phyloP scores from a whole-genome alignment of 2,329 filamentous ascomycete genomes.

The Colletotrichum lini region DNA sequence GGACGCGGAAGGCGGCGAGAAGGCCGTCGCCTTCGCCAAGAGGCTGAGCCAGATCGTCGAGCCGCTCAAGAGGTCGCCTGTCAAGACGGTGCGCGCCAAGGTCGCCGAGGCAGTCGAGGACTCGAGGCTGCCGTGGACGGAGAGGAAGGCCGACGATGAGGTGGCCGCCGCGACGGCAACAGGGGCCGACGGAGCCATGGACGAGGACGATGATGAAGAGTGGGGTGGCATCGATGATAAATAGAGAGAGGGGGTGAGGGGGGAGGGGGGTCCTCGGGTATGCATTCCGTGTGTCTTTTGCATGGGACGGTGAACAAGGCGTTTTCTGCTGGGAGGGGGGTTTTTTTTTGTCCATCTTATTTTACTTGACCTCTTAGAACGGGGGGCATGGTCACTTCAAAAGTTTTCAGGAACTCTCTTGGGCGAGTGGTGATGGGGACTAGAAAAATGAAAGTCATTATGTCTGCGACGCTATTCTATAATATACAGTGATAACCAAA shows the following conservation, averaged over 20 bases:
- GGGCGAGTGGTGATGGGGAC: constrained; percentile 1
- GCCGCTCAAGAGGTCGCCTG: constrained; percentile 70
- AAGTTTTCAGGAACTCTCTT: constrained; percentile 9
- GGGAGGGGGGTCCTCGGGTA: background rate
- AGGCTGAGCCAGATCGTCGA: constrained; percentile 69
- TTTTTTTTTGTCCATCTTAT: background rate
- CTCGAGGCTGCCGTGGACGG: constrained; percentile 78
- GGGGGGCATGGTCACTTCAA: constrained; percentile 19
- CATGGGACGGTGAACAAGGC: constrained; percentile 40
- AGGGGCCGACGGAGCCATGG: constrained; percentile 53
- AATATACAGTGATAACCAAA: constrained; percentile 38
- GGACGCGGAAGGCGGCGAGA: constrained; percentile 47
- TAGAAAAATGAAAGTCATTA: constrained; percentile 14
- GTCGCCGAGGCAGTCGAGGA: constrained; percentile 81
- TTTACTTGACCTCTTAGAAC: background rate
- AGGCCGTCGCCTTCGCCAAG: constrained; percentile 64
- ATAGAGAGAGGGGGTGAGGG: constrained; percentile 5
- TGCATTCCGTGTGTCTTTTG: constrained; percentile 22
- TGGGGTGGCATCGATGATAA: constrained; percentile 39
- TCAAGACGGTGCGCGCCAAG: constrained; percentile 80
- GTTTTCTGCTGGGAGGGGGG: constrained; percentile 1
- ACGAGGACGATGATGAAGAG: constrained; percentile 52
- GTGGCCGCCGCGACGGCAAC: constrained; percentile 49
- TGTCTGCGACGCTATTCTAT: constrained; percentile 36
- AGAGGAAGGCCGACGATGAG: constrained; percentile 51